These are phyloP conservation scores for Trichosporon coremiiforme DNA, from an alignment of 1,284 basidiomycete species.

Conservation along the genomic window DNA sequence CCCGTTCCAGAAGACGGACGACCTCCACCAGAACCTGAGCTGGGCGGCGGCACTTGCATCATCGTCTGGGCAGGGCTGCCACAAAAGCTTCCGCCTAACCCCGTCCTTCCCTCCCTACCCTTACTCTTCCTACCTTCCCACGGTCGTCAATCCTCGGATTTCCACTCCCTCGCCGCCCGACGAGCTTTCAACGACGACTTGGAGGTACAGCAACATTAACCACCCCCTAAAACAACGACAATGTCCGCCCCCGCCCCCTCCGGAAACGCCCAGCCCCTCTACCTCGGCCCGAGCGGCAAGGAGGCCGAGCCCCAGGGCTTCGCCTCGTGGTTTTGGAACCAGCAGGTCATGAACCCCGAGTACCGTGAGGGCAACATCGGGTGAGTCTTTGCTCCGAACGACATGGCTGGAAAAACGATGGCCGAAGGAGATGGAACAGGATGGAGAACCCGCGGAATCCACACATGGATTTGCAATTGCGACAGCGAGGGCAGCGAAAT, in stretches of 20 bases:
- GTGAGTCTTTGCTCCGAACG: constrained; percentile 21
- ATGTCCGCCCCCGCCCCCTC: constrained; percentile 39
- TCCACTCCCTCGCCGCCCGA: neutral
- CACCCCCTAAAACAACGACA: neutral
- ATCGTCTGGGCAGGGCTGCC: neutral
- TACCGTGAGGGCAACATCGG: constrained; percentile 35
- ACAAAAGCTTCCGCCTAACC: constrained; percentile 12
- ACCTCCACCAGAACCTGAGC: constrained; percentile 19
- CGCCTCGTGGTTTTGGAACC: constrained; percentile 32
- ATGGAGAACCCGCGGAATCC: too few species aligned
- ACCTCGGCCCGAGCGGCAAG: constrained; percentile 38
- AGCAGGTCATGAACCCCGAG: constrained; percentile 34
- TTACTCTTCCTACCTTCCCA: neutral
- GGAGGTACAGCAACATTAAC: neutral
- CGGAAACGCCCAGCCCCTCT: constrained; percentile 35
- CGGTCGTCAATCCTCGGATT: neutral
- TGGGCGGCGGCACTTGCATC: constrained; percentile 21
- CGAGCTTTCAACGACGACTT: neutral
- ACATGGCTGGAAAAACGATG: neutral
- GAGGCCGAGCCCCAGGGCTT: constrained; percentile 23
- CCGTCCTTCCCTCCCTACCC: neutral
- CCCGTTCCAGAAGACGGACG: constrained; percentile 1
- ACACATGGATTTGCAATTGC: too few species aligned
- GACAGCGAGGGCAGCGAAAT: too few species aligned
- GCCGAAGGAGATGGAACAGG: neutral